Evolutionary conservation across 345 rosid species (phyloP).

Genomic region (Citrus reticulata): DNA sequence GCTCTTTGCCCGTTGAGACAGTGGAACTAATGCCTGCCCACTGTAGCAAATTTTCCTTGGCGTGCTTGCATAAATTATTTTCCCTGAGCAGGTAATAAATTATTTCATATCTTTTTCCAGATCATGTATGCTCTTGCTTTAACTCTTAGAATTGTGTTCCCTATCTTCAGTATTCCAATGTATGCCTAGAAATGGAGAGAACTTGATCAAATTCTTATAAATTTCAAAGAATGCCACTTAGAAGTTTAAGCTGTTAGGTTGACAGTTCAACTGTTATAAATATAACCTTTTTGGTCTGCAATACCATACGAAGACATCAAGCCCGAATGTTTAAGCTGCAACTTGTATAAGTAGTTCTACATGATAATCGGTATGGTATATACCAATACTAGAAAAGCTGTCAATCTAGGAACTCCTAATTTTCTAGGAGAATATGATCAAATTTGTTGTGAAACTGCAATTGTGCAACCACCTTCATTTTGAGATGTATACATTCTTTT

Average conservation of each 20-base stretch:
- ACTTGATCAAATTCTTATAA: background rate
- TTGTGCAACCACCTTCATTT: background rate
- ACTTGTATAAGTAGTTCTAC: background rate
- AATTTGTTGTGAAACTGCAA: background rate
- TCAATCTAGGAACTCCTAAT: background rate
- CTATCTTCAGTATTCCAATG: background rate
- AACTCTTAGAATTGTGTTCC: background rate
- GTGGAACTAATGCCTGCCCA: constrained; percentile 93
- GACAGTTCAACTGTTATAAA: background rate
- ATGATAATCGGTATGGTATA: background rate
- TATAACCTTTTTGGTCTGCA: background rate
- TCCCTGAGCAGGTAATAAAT: constrained; percentile 68
- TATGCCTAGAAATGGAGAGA: background rate
- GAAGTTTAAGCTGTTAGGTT: background rate
- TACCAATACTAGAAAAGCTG: background rate
- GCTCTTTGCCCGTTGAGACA: constrained; percentile 91
- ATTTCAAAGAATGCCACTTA: background rate
- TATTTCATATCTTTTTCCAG: background rate
- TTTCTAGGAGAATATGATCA: background rate
- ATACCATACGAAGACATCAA: background rate
- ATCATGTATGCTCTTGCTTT: background rate
- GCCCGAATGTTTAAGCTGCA: background rate
- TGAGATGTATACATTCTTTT: background rate
- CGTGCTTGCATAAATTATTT: constrained; percentile 80
- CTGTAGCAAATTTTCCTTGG: constrained; percentile 87